Base-by-base conservation (phyloP, 177 flowering plant species). In the Vitis hybrid region DNA sequence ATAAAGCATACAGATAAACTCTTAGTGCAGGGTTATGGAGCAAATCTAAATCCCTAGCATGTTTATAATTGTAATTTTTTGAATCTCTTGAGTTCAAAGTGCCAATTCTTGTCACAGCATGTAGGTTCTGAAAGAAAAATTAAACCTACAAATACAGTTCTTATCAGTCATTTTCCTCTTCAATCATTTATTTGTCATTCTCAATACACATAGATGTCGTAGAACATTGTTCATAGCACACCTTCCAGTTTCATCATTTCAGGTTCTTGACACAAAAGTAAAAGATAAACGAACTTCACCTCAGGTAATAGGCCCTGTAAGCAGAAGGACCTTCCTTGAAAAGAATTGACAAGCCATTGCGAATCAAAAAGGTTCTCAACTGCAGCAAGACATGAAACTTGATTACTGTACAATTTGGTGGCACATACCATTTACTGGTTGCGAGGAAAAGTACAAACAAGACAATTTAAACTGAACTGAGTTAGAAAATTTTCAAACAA, bases 291-390 rank as follows among this genome's bases (percentile, higher is more conserved):
- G 15, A 72, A 69, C 48, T 80, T 82, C 58, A 91, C 99, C 91
- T 88, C 66, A 84, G 72, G 77, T 93, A 95, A 76, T 93, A 93
- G 35, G 83, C 76, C 79, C 81, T 89, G 84, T 95, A 95, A 35
- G 98, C 90, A 72, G 86, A 80, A 18, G 91, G 94, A 72, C 99
- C 97, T 30, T 93, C 92, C 74, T 92, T 90, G 74, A 95, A 95
- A 71, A 95, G 91, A 74, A 73, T 75, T 56, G 91, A 74, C 82
- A 95, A 82, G 75, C 98, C 98, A 86, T 95, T 93, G 59, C 99
- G 92, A 62, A 93, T 95, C 77, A 95, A 76, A 78, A 95, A 93
- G 50, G 98, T 95, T 62, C 97, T 78, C 70, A 95, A n/a, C 98
- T 95, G 91, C 62, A 59, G 19, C 61, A 59, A 19, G 65, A 56